Evolutionary conservation across 78 protist species (phyloP).

Genomic region (Dictyostelium citrinum): DNA sequence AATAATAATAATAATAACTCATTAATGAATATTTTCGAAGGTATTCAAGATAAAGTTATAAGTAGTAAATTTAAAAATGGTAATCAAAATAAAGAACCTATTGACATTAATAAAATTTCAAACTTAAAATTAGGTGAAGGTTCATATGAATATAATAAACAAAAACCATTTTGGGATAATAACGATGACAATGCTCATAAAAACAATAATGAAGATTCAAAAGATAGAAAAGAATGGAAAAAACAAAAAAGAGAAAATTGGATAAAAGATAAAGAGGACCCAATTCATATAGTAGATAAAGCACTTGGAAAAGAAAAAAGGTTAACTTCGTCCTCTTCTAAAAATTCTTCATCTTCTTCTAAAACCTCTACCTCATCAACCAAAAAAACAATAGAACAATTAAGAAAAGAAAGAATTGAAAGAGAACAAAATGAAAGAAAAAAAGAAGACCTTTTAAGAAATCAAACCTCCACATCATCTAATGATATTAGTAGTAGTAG

Average conservation of each 20-base stretch:
- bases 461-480: background rate
- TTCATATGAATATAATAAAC: background rate
- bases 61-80: background rate
- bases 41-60: background rate
- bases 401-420: slow-evolving; percentile 57
- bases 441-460: background rate
- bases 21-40: background rate
- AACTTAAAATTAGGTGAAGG: background rate
- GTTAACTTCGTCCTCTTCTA: background rate
- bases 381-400: slow-evolving; percentile 57
- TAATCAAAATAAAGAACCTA: background rate
- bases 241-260: slow-evolving; percentile 35
- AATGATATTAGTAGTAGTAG: too few species aligned
- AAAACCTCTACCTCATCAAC: background rate
- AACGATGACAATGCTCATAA: background rate
- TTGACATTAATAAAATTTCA: background rate
- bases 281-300: slow-evolving; percentile 18
- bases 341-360: background rate
- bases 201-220: background rate
- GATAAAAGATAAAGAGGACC: slow-evolving; percentile 35
- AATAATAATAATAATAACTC: background rate
- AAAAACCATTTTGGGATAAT: background rate
- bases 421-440: slow-evolving; percentile 68
- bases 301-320: slow-evolving; percentile 2
- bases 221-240: background rate